These are phyloP conservation scores for Solanum arcanum DNA, from an alignment of 257 asterid species.

Conservation along the genomic window DNA sequence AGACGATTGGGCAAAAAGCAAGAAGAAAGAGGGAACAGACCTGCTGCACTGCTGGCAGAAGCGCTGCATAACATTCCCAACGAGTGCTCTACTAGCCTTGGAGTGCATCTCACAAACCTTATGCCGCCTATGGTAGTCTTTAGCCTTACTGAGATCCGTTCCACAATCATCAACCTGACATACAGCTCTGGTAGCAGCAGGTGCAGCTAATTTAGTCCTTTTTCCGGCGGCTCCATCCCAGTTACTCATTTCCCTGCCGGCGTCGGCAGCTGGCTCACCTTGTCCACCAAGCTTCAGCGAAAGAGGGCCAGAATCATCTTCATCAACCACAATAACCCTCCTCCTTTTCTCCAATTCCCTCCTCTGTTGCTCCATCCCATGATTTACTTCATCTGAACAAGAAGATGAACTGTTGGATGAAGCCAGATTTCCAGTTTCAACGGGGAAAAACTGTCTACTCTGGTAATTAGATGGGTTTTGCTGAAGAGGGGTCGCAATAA, in stretches of 20 bases:
- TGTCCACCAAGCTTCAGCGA: constrained; percentile 44
- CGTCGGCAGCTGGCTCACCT: neutral
- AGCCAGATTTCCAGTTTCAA: constrained; percentile 18
- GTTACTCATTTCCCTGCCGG: constrained; percentile 2
- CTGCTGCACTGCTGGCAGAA: constrained; percentile 93
- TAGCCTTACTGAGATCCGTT: constrained; percentile 59
- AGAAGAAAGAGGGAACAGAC: constrained; percentile 3
- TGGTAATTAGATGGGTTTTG: constrained; percentile 14
- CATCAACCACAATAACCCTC: constrained; percentile 25
- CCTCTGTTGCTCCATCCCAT: neutral
- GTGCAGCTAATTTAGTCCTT: constrained; percentile 38
- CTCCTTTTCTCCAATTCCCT: constrained; percentile 50
- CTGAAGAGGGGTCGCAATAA: constrained; percentile 45
- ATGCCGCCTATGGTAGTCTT: constrained; percentile 72
- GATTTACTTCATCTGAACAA: constrained; percentile 41
- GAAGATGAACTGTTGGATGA: constrained; percentile 48
- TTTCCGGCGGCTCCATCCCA: constrained; percentile 37
- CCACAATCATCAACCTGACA: constrained; percentile 78
- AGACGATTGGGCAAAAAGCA: neutral
- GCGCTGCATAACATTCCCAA: constrained; percentile 65
- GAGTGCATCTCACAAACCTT: constrained; percentile 80
- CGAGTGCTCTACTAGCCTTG: constrained; percentile 53
- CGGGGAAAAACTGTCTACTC: constrained; percentile 40
- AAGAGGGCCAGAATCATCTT: constrained; percentile 19
- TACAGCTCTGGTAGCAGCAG: constrained; percentile 22